phyloP scores from a whole-genome alignment of 2,329 filamentous ascomycete species.

The Nannizziopsis arthrosporioides region DNA sequence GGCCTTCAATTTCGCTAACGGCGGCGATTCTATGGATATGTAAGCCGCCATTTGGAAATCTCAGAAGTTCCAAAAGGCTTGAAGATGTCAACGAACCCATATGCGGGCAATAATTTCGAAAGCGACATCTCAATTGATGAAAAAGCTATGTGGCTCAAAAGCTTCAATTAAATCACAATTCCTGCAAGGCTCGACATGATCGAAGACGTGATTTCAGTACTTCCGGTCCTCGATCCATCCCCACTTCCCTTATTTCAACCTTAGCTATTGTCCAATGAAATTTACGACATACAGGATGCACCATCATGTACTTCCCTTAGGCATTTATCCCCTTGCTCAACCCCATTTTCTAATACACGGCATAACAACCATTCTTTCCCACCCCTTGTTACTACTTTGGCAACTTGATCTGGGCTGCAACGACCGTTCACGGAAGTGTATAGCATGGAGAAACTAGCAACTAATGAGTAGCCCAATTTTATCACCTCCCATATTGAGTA shows the following conservation, averaged over 20 bases:
- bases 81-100: too few species aligned
- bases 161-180: too few species aligned
- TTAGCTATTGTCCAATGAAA: conserved; percentile 18
- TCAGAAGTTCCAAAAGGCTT: too few species aligned
- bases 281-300: conserved; percentile 38
- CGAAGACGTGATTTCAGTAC: not conserved
- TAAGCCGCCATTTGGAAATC: conserved; percentile 31
- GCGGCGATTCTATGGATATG: conserved; percentile 64
- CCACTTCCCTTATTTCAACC: conserved; percentile 8
- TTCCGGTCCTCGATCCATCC: conserved; percentile 2
- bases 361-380: not conserved
- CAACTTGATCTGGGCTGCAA: not conserved
- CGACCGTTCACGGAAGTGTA: not conserved
- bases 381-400: not conserved
- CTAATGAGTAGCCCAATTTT: not conserved
- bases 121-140: too few species aligned
- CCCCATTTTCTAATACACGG: not conserved
- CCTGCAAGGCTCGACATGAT: not conserved
- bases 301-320: conserved; percentile 35
- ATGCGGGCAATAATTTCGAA: too few species aligned
- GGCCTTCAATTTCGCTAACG: conserved; percentile 85
- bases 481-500: too few species aligned
- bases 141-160: too few species aligned
- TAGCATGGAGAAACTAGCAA: not conserved
- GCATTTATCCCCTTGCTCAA: conserved; percentile 5